phyloP scores from a whole-genome alignment of 441 rosid species.

The Gossypium davidsonii region DNA sequence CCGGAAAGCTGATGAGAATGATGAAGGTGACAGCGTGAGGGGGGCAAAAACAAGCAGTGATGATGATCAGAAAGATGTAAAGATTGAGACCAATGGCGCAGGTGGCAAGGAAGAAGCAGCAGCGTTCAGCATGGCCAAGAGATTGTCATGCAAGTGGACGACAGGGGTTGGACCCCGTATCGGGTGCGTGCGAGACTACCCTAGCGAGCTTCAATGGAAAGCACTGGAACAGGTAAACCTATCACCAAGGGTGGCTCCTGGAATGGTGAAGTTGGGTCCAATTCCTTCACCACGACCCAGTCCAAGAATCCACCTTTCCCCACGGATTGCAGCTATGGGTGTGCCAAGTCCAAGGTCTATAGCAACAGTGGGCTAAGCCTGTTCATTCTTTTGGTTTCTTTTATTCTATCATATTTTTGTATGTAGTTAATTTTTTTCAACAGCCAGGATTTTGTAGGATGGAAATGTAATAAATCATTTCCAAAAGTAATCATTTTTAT shows the following conservation, averaged over 20 bases:
- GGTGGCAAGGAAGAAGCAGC: neutral
- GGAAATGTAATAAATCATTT: neutral
- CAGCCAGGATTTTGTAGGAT: neutral
- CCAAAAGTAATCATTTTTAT: neutral
- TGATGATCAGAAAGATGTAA: neutral
- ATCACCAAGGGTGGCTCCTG: slow-evolving; percentile 45
- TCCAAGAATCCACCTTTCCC: slow-evolving; percentile 64
- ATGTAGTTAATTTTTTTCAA: neutral
- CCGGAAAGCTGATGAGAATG: neutral
- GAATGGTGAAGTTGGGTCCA: slow-evolving; percentile 42
- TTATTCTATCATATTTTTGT: neutral
- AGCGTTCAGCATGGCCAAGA: slow-evolving; percentile 15
- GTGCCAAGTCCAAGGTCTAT: slow-evolving; percentile 66
- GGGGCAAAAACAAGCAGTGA: neutral
- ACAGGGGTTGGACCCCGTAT: slow-evolving; percentile 57
- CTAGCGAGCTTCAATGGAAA: slow-evolving; percentile 40
- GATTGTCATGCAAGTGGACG: slow-evolving; percentile 50
- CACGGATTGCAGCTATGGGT: slow-evolving; percentile 72
- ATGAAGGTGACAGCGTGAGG: neutral
- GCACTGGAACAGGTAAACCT: slow-evolving; percentile 62
- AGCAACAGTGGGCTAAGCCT: slow-evolving; percentile 11
- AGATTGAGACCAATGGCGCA: neutral
- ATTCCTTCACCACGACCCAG: slow-evolving; percentile 90
- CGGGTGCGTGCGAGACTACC: slow-evolving; percentile 68
- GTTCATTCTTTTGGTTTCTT: neutral